Conservation (phyloP, 108 stramenopile species). For the Cyclotella cryptica region DNA sequence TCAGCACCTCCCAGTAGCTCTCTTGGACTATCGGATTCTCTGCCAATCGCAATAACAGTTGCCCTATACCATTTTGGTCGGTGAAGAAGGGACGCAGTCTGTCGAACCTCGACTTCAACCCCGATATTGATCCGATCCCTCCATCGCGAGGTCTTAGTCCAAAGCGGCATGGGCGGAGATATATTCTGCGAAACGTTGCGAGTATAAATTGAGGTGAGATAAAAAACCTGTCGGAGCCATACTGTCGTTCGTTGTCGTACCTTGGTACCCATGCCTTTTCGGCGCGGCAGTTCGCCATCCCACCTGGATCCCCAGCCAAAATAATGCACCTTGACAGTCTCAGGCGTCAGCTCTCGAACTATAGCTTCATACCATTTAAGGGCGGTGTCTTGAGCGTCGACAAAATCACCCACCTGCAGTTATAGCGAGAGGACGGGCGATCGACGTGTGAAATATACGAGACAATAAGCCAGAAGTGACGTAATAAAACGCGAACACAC, state of each 20-base stretch:
- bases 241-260: not conserved
- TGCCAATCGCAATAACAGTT: conserved; percentile 59
- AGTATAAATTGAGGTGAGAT: not conserved
- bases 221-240: no score
- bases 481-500: conserved; percentile 15
- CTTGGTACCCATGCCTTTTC: conserved; percentile 23
- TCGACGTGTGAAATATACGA: not conserved
- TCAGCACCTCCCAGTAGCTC: conserved; percentile 67
- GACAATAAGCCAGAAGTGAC: not conserved
- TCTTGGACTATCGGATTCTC: conserved; percentile 34
- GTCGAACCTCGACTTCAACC: conserved; percentile 71
- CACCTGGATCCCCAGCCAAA: conserved; percentile 81
- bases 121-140: conserved; percentile 64
- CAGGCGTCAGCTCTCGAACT: conserved; percentile 60
- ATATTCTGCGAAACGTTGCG: conserved; percentile 23
- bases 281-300: conserved; percentile 61
- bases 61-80: conserved; percentile 83
- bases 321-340: conserved; percentile 80
- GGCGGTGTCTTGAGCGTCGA: conserved; percentile 81
- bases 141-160: conserved; percentile 72
- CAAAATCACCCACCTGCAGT: conserved; percentile 74
- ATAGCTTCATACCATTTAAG: conserved; percentile 85
- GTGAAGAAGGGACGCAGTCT: conserved; percentile 55
- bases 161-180: conserved; percentile 66
- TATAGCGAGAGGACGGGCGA: not conserved